Evolutionary conservation across 495 filamentous ascomycete species (phyloP).

Genomic region (Pyrenula massariospora): DNA sequence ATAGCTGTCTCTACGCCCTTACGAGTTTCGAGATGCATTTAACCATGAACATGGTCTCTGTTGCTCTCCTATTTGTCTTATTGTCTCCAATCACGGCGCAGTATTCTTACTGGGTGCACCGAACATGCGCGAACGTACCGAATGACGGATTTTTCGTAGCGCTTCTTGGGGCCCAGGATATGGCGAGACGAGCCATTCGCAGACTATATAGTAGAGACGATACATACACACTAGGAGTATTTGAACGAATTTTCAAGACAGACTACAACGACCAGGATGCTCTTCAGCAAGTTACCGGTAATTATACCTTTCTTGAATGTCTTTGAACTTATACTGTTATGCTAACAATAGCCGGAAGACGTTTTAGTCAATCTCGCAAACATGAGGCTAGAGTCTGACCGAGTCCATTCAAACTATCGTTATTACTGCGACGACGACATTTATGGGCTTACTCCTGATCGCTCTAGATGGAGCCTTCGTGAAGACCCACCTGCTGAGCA

Average conservation of each 20-base stretch:
- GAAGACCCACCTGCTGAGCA: neutral
- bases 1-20: neutral
- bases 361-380: neutral
- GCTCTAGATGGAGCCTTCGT: neutral
- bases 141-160: neutral
- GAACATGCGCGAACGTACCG: neutral
- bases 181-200: neutral
- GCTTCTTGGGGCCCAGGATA: neutral
- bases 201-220: neutral
- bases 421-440: neutral
- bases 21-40: neutral
- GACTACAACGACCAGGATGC: neutral
- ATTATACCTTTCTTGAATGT: neutral
- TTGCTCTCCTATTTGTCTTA: neutral
- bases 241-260: neutral
- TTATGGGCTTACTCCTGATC: neutral
- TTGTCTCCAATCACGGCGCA: neutral
- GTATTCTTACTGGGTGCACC: neutral
- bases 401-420: neutral
- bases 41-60: neutral
- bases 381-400: neutral
- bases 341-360: neutral
- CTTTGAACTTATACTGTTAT: neutral
- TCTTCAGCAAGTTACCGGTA: neutral
- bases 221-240: neutral